Conservation (phyloP, 2,329 filamentous ascomycete genomes). For the Fusarium pseudograminearum region DNA sequence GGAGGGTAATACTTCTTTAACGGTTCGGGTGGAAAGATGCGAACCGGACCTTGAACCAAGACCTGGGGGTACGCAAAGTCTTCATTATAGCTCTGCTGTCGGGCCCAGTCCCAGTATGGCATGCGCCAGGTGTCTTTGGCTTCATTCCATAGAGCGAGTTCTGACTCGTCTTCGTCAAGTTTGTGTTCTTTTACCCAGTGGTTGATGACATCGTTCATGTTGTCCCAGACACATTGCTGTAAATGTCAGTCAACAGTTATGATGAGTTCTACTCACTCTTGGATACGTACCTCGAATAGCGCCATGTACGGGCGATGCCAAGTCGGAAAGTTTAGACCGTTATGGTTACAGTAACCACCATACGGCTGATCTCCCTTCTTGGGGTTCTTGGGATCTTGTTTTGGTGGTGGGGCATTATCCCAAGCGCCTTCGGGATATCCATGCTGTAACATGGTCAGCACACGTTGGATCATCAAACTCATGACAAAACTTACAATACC, state of each 20-base stretch:
- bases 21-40: background rate
- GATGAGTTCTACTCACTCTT: background rate
- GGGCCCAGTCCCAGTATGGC: conserved; percentile 13
- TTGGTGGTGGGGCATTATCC: background rate
- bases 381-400: background rate
- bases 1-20: background rate
- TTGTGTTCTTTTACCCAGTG: background rate
- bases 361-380: conserved; percentile 8
- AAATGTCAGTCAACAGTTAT: background rate
- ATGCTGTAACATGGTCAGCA: background rate
- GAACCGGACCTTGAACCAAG: background rate
- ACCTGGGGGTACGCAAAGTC: background rate
- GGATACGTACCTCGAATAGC: conserved; percentile 16
- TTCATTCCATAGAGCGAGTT: background rate
- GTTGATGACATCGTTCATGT: background rate
- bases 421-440: conserved; percentile 21
- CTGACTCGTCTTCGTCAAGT: accelerated
- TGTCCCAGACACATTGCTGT: conserved; percentile 21
- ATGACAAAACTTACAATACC: conserved; percentile 10
- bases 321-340: conserved; percentile 24
- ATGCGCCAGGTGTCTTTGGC: background rate
- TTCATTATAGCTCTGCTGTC: background rate
- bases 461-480: accelerated
- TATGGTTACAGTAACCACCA: conserved; percentile 27
- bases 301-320: conserved; percentile 34